Base-by-base conservation (phyloP, 352 stramenopile genomes). In the Nothophytophthora sp. region DNA sequence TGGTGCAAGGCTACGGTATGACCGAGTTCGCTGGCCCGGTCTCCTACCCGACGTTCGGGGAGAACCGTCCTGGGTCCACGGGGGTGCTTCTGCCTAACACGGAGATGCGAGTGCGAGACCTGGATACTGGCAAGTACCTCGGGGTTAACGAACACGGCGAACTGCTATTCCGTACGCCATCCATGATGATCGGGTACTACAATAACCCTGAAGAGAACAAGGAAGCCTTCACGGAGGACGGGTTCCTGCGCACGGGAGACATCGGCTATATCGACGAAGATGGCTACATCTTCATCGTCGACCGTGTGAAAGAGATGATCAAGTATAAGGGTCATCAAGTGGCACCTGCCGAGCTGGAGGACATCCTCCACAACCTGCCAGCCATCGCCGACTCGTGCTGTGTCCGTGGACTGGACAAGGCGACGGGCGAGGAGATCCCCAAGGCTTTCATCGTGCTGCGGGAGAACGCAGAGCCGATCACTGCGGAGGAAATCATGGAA, bases 281-380 rank as follows among this genome's bases (percentile, higher is more conserved):
- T 37, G 90, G 89, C 7, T 97, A 73, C 57, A 77, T 98, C 13
- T 97, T 88, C 55, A 94, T 98, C 35, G 84, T 88, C 0, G 94
- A 98, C 58, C 71, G 94, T 13, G 57, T 96, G 16, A 98, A 98
- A 64, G 92, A 98, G 58, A 57, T 98, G 11, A 98, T 98, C 70
- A 98, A 98, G 74, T 91, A 96, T 50, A 96, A 96, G 44, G 91
- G 91, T 11, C 92, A 93, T 41, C 92, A 95, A 64, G 73, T 98
- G 8, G 81, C 90, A 8, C 93, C 90, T 2, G 91, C 90, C 0
- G 93, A 98, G 63, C 67, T 98, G 16, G 93, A 98, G 65, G 90
- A 90, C 22, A 63, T 97, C 8, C 22, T 98, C 1, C 77, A 96
- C 20, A 78, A 63, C 4, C 80, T 97, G 65, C 71, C 69, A 5